Evolutionary conservation across 192 early-diverging fungal genomes (phyloP), one percentile per base, ranked within the genome.

Genomic region (Coemansia erecta): DNA sequence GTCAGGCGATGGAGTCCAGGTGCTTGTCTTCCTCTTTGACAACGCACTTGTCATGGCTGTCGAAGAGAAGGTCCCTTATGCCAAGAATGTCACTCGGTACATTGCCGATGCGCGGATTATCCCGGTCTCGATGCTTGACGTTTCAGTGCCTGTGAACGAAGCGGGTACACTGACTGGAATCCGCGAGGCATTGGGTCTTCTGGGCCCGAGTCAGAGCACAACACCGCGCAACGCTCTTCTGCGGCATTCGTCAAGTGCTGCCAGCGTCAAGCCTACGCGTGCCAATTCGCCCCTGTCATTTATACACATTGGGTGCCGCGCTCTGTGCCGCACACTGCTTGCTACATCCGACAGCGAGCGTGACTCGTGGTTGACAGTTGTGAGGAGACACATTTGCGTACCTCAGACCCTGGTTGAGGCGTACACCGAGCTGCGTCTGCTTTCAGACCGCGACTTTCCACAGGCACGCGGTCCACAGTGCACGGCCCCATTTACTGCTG

Each of bases 361-460:
- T 39, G 59, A 53, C 11, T 40, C 45, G 19, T 78, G 75, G 75
- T 18, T 61, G 26, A 53, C 43, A 0, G 62, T 70, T 11, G 54
- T 78, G 13, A 35, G 50, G 33, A 61, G 59, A 23, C 69, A 70
- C 8, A 61, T 68, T 23, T 64, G 75, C 35, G 58, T 63, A 14
- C 69, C 75, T 41, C 75, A 78, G 62, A 78, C 75, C 26, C 61
- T 78, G 44, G 75, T 78, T 4, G 75, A 78, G 51, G 75, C 75
- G 7, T 68, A 78, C 51, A 78, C 75, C 0, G 75, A 78, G 10
- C 26, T 61, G 23, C 64, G 75, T 5, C 3, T 78, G 47, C 58
- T 80, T 11, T 80, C 77, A 0, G 77, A 80, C 45, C 60, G 67
- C 44, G 77, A 80, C 44, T 80, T 80, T 57, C 15, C 49, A n/a